A percentile compares a stretch with the other conserved stretches of the same genome.
phyloP scores from a whole-genome alignment of 305 asterid genomes.

The Fraxinus platypoda region DNA sequence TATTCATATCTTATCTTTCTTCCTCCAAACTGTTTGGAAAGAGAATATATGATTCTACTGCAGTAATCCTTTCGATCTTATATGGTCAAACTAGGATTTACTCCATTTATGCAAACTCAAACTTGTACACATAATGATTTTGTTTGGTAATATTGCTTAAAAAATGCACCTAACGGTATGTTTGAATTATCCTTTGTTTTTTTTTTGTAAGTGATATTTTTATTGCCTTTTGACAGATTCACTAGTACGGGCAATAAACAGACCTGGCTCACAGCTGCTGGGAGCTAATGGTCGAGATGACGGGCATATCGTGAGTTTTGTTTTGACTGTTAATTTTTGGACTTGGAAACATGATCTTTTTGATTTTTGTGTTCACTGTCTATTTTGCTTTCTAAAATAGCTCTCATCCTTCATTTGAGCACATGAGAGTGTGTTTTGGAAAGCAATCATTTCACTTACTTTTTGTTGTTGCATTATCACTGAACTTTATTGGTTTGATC shows the following conservation, averaged over 20 bases:
- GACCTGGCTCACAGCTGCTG: slow-evolving; percentile 89
- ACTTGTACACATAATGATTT: neutral
- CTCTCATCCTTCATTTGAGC: neutral
- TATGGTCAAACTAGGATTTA: neutral
- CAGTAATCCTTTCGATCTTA: neutral
- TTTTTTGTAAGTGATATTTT: slow-evolving; percentile 1
- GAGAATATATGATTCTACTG: neutral
- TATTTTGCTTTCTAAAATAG: neutral
- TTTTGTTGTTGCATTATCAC: slow-evolving; percentile 8
- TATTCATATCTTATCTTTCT: neutral
- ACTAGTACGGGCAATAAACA: slow-evolving; percentile 80
- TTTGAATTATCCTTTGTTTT: neutral
- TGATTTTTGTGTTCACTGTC: neutral
- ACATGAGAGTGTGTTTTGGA: neutral
- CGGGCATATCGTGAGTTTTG: slow-evolving; percentile 80
- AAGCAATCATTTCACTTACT: neutral
- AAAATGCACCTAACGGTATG: neutral
- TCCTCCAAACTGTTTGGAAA: slow-evolving; percentile 17
- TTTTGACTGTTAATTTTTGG: slow-evolving; percentile 1
- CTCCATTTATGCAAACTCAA: neutral
- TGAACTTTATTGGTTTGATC: slow-evolving; percentile 15
- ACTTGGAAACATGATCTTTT: neutral
- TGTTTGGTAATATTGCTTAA: neutral
- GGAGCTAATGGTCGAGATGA: slow-evolving; percentile 99
- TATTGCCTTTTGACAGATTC: slow-evolving; percentile 53